Conservation (phyloP, 805 yeast genomes). For the Candida adriatica region DNA sequence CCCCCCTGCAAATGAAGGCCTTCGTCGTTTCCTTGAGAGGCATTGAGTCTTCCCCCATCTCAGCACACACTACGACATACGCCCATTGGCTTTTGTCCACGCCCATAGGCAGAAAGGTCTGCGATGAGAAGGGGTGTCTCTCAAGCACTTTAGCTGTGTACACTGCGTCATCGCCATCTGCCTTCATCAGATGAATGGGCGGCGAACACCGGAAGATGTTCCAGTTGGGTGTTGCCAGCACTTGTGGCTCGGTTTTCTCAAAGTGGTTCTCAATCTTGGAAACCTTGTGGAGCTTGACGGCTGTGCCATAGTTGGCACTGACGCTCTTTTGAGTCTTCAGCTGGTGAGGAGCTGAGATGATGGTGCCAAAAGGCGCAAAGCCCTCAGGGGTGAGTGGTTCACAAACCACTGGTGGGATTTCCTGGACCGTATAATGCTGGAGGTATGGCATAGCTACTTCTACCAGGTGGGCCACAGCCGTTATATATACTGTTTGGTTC, state of each 20-base stretch:
- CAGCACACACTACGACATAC: conserved; percentile 79
- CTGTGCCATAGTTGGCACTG: conserved; percentile 91
- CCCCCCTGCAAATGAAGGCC: conserved; percentile 74
- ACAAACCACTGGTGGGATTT: conserved; percentile 28
- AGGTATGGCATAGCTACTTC: conserved; percentile 27
- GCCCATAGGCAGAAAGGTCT: conserved; percentile 91
- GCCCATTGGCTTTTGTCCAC: conserved; percentile 42
- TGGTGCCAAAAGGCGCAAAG: conserved; percentile 67
- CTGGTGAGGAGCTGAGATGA: conserved; percentile 75
- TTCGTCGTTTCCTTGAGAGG: conserved; percentile 57
- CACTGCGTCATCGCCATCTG: conserved; percentile 4
- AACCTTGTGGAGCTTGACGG: conserved; percentile 66
- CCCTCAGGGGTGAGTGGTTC: conserved; percentile 56
- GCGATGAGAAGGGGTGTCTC: conserved; percentile 84
- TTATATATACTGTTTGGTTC: no score
- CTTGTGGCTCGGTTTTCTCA: conserved; percentile 37
- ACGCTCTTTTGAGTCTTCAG: conserved; percentile 33
- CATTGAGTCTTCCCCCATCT: conserved; percentile 33
- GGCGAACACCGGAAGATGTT: conserved; percentile 80
- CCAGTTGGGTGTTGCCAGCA: conserved; percentile 57
- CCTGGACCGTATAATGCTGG: conserved; percentile 29
- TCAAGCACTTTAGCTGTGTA: conserved; percentile 57
- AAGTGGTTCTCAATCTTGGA: conserved; percentile 58
- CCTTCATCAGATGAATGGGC: conserved; percentile 45
- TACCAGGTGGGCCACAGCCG: no score